Percentiles rank a stretch among this genome's conserved stretches.
These are phyloP conservation scores for Aspergillus nomiae DNA, from an alignment of 2,329 filamentous ascomycete genomes.

Conservation along the genomic window DNA sequence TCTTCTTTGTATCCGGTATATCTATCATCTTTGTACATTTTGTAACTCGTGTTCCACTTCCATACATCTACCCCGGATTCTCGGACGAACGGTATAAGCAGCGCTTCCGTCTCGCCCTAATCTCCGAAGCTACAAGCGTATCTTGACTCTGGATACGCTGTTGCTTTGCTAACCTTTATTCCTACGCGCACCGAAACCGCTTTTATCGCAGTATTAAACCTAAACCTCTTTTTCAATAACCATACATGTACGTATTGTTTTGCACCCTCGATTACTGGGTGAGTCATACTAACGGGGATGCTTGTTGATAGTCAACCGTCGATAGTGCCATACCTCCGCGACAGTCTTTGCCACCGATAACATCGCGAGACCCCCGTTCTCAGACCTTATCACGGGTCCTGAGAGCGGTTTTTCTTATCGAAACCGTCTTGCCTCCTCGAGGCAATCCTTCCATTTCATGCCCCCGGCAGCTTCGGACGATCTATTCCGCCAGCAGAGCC, in stretches of 20 bases:
- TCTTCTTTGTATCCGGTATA: constrained; percentile 6
- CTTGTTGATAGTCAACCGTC: constrained; percentile 6
- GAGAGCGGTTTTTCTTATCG: constrained; percentile 29
- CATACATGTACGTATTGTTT: background rate
- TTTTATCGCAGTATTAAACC: background rate
- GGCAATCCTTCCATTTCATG: constrained; percentile 44
- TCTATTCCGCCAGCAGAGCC: constrained; percentile 39
- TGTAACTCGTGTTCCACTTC: background rate
- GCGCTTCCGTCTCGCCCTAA: constrained; percentile 27
- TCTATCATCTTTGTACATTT: constrained; percentile 1
- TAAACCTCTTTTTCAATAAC: background rate
- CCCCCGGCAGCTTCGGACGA: constrained; percentile 44
- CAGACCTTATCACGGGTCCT: constrained; percentile 33
- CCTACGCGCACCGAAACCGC: background rate
- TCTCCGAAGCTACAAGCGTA: constrained; percentile 32
- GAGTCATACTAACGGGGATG: constrained; percentile 21
- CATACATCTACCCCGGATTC: background rate
- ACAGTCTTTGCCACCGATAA: constrained; percentile 8
- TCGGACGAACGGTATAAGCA: constrained; percentile 22
- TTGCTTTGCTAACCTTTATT: background rate
- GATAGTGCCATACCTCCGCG: constrained; percentile 6
- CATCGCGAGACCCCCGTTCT: constrained; percentile 31
- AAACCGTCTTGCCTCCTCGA: constrained; percentile 26
- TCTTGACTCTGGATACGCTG: constrained; percentile 16
- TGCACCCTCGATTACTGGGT: background rate